Evolutionary conservation across 2,329 filamentous ascomycete genomes (phyloP), one percentile per base, ranked within the genome.

Genomic region (Alternaria gansuensis): DNA sequence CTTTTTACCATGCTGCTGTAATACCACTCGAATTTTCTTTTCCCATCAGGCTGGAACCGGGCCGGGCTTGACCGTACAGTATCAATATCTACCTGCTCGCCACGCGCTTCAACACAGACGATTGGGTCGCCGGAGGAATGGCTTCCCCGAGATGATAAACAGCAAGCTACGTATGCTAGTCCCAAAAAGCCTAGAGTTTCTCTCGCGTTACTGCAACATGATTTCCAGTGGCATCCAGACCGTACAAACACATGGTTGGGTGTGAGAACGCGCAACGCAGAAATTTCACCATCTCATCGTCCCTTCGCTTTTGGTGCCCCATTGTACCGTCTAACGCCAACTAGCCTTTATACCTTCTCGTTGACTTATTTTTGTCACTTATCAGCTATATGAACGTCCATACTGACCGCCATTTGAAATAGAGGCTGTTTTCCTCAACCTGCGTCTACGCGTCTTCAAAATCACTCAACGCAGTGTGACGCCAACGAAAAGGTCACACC

Each of bases 401-500:
- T 26, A 14, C 37, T 59, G 50, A 59, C 54, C 48, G 51, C 56
- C 49, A 43, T 24, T 43, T 40, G 23, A 7, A 36, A 56, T 44
- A 34, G 13, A 5, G 10, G 39, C 17, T 43, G 51, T 45, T 54
- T 39, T 55, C 57, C 56, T 62, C 61, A 60, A 59, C 61, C 64
- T 46, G 39, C 50, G 53, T 59, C 54, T 46, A 61, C 61, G 62
- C 57, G 66, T 60, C 51, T 50, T 43, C 31, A 58, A 48, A 62
- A 39, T 60, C 57, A 24, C 17, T 40, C 29, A 29, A 28, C n/a
- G 48, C 31, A 39, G 67, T 68, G 64, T 34, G 63, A 68, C 63
- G 58, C 59, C 60, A 68, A 64, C 61, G 41, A 54, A 62, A 59
- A 50, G 50, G 45, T 48, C 48, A 51, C 17, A 44, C 23, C 41